phyloP scores from a whole-genome alignment of 208 protist genomes.

The Willaertia magna region DNA sequence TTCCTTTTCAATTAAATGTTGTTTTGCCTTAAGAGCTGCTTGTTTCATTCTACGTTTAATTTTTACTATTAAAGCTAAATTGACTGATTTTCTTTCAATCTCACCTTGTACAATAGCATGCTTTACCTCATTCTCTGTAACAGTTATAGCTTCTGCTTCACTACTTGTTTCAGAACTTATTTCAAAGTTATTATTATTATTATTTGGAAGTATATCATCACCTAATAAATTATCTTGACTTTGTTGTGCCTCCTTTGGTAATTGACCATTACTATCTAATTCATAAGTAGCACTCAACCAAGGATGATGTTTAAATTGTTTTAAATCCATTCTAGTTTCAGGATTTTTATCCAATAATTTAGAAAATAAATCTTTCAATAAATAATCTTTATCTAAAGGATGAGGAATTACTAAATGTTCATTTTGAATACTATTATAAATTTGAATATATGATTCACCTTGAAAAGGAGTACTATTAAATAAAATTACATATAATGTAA shows the following conservation, averaged over 20 bases:
- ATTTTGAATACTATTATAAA: slow-evolving; percentile 31
- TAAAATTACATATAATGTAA: slow-evolving; percentile 64
- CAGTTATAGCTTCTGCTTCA: background rate
- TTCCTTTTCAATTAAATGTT: background rate
- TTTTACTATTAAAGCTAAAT: background rate
- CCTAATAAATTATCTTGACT: background rate
- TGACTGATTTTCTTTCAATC: background rate
- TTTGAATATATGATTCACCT: slow-evolving; percentile 14
- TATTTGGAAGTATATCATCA: too few relatives aligned
- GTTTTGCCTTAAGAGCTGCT: background rate
- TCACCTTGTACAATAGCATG: background rate
- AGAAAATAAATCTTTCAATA: slow-evolving; percentile 41
- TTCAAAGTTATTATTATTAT: too few relatives aligned
- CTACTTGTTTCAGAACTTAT: background rate
- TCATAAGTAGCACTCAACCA: background rate
- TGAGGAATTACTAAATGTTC: slow-evolving; percentile 30
- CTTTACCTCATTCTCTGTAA: background rate
- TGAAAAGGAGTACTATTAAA: slow-evolving; percentile 51
- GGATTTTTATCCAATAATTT: slow-evolving; percentile 48
- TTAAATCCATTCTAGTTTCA: slow-evolving; percentile 24
- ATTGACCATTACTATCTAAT: background rate
- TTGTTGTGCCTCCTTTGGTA: background rate
- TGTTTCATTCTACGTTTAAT: background rate
- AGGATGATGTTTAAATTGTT: slow-evolving; percentile 12
- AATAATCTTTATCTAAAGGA: slow-evolving; percentile 19